phyloP scores from a whole-genome alignment of 306 rosid genomes.

The Inga oerstediana region DNA sequence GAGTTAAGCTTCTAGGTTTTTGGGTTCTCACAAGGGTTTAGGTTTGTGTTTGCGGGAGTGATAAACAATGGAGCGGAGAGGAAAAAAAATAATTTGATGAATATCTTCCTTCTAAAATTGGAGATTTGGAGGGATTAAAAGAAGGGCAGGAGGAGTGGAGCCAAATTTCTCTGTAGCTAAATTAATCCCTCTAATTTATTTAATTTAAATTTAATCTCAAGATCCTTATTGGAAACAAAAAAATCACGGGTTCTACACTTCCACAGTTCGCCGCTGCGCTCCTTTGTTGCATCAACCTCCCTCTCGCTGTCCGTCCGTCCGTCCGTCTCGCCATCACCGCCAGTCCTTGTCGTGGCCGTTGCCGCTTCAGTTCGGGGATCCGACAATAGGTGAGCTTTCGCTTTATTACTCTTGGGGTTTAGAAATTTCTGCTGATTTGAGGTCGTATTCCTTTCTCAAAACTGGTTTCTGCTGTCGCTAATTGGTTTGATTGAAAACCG shows the following conservation, averaged over 20 bases:
- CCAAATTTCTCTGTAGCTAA: not conserved
- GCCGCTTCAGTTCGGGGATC: constrained; percentile 3
- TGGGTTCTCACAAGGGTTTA: not conserved
- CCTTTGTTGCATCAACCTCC: not conserved
- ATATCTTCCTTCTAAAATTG: not conserved
- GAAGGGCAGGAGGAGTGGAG: not conserved
- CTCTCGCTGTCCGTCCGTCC: not conserved
- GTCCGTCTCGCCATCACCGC: not conserved
- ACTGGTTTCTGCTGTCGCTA: not conserved
- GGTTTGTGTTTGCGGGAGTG: not conserved
- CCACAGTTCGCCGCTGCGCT: not conserved
- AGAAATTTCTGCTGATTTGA: not conserved
- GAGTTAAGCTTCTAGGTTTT: not conserved
- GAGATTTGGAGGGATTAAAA: not conserved
- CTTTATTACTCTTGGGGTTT: not conserved
- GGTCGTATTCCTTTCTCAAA: not conserved
- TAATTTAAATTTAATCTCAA: not conserved
- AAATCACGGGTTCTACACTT: not conserved
- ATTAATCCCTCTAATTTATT: too few species aligned
- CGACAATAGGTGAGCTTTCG: constrained; percentile 19
- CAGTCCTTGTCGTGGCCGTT: not conserved
- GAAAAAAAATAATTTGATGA: not conserved
- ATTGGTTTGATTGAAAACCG: not conserved
- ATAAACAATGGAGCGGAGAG: not conserved
- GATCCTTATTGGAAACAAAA: not conserved